phyloP scores from a whole-genome alignment of 495 filamentous ascomycete species.

The Thermothielavioides terrestris region DNA sequence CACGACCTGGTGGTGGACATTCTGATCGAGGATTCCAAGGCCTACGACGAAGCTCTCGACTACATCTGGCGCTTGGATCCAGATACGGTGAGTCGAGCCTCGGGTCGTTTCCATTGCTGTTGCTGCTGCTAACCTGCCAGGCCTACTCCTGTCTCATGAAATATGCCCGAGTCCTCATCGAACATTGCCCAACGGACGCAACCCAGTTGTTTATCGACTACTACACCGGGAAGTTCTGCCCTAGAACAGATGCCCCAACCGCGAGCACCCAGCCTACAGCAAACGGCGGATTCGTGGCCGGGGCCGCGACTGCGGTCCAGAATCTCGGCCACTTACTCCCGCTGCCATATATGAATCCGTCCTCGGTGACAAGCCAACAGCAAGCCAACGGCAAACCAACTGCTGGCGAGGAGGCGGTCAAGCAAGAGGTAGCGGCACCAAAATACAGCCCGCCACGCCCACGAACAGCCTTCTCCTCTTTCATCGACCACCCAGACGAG shows the following conservation, averaged over 20 bases:
- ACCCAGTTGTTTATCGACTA: slow-evolving; percentile 87
- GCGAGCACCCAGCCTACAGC: slow-evolving; percentile 34
- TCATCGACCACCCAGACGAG: slow-evolving; percentile 85
- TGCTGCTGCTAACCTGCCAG: slow-evolving; percentile 30
- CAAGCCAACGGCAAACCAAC: slow-evolving; percentile 33
- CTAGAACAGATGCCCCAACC: slow-evolving; percentile 55
- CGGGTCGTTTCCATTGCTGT: too few relatives aligned
- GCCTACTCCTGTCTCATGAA: slow-evolving; percentile 89
- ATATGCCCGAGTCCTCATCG: slow-evolving; percentile 81
- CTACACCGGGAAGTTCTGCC: slow-evolving; percentile 76
- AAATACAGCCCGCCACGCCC: slow-evolving; percentile 67
- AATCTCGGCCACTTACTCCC: slow-evolving; percentile 77
- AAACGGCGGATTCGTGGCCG: slow-evolving; percentile 44
- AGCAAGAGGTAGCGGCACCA: slow-evolving; percentile 22
- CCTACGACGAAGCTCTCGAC: slow-evolving; percentile 76
- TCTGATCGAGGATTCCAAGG: slow-evolving; percentile 86
- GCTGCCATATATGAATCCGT: slow-evolving; percentile 71
- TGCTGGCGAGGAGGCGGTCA: slow-evolving; percentile 25
- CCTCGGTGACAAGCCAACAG: slow-evolving; percentile 35
- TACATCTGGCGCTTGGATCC: slow-evolving; percentile 86
- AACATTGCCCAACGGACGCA: slow-evolving; percentile 69
- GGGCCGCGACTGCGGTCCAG: slow-evolving; percentile 63
- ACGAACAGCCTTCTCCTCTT: slow-evolving; percentile 87
- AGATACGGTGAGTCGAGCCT: slow-evolving; percentile 51
- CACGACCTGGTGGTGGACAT: slow-evolving; percentile 92